phyloP scores from a whole-genome alignment of 202 grass and related monocot species.

The Carex sylvatica region DNA sequence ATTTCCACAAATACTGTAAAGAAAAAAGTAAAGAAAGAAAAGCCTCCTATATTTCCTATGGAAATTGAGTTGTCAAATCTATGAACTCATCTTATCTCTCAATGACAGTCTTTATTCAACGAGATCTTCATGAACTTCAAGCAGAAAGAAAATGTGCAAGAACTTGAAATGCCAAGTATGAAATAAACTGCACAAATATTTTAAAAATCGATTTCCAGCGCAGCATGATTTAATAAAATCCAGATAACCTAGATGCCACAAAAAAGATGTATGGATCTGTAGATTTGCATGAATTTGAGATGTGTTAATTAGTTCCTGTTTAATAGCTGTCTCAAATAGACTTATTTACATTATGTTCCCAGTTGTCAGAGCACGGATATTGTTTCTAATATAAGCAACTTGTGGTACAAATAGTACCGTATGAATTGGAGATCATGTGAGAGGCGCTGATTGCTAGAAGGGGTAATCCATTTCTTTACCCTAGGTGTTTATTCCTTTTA shows the following conservation, averaged over 20 bases:
- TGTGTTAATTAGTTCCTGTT: neutral
- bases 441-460: neutral
- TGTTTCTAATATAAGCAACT: conserved; percentile 12
- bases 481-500: neutral
- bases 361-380: conserved; percentile 19
- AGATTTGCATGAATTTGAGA: neutral
- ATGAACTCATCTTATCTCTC: too few relatives aligned
- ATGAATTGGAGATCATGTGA: conserved; percentile 15
- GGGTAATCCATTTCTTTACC: neutral
- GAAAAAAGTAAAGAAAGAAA: too few relatives aligned
- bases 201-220: too few relatives aligned
- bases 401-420: conserved; percentile 14
- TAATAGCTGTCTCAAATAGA: neutral
- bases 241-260: neutral
- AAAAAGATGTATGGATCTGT: conserved; percentile 1
- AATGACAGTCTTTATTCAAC: too few relatives aligned
- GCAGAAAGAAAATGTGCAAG: too few relatives aligned
- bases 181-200: too few relatives aligned
- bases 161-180: too few relatives aligned
- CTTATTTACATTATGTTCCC: neutral
- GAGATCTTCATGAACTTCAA: too few relatives aligned
- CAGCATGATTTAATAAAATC: neutral
- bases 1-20: too few relatives aligned
- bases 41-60: too few relatives aligned
- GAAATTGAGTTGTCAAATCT: too few relatives aligned